Evolutionary conservation across 169 alveolate species (phyloP).

Genomic region (Perkinsus olseni): DNA sequence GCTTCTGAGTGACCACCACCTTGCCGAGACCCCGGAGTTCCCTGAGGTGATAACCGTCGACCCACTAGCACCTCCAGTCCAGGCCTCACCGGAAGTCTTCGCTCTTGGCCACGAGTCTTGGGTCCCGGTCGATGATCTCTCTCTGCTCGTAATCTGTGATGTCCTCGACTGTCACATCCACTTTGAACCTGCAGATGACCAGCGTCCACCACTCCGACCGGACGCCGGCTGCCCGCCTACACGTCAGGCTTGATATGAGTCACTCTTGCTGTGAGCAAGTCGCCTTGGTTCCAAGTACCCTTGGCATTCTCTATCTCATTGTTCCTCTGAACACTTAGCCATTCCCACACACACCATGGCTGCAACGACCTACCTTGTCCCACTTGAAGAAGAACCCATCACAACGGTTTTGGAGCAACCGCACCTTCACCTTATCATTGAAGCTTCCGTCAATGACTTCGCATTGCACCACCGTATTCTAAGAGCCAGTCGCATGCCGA

Average conservation of each 20-base stretch:
- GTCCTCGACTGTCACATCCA: neutral
- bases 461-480: neutral
- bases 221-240: neutral
- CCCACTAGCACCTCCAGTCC: neutral
- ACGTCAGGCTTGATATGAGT: neutral
- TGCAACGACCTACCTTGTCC: neutral
- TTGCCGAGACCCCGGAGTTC: neutral
- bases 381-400: neutral
- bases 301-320: neutral
- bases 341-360: neutral
- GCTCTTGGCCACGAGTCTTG: neutral
- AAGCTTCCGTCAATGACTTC: neutral
- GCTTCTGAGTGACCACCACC: neutral
- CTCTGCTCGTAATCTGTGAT: neutral
- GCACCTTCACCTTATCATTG: neutral
- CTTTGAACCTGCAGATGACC: neutral
- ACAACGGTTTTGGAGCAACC: neutral
- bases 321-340: neutral
- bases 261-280: neutral
- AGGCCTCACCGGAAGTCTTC: neutral
- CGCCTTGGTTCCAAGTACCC: neutral
- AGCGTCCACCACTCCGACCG: neutral
- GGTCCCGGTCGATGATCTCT: neutral
- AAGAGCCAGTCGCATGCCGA: neutral
- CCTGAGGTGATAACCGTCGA: neutral